Base-by-base conservation (phyloP, 768 basidiomycete genomes). In the Auricularia auricula-judae region DNA sequence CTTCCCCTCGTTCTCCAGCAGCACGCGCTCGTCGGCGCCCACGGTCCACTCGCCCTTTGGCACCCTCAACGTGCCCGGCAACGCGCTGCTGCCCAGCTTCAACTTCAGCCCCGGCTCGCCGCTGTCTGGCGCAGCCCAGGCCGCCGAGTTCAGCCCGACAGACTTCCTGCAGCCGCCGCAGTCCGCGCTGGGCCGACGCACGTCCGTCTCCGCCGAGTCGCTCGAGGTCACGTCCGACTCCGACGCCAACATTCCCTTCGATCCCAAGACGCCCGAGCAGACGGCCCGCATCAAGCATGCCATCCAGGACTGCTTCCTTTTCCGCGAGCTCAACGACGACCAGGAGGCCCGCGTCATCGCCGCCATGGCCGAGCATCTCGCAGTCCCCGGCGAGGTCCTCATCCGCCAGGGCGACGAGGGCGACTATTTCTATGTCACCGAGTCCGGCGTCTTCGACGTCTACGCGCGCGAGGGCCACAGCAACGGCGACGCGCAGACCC, bases 371-470 rank as follows among this genome's bases (percentile, higher is more conserved):
- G 97, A 99, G 76, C 82, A 85, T 58, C 79, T 76, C 4, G 85
- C 91, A 14, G 77, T 75, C 36, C 78, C 83, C 66, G 87, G 88
- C 67, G 87, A 94, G 68, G 87, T 95, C n/a, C 88, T 99, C 66
- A 98, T 99, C 69, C 85, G 90, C 61, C 97, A 99, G 75, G 97
- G 97, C 59, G 95, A 97, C 69, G 90, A 92, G 21, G 97, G 97
- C 63, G 95, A 98, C 70, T 94, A 87, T 76, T 98, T 98, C 75
- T 99, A 99, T 75, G 91, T 98, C 63, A 93, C 98, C 67, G 97
- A 98, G 76, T 81, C 83, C 54, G 97, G 97, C 2, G 76, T 85
- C 65, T 79, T 98, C 66, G 82, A 94, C 69, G 90, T 93, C 73
- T 98, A 86, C 74, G 86, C 88, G 68, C 84, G 82, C 63, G 67